Conservation (phyloP, 2,329 filamentous ascomycete genomes). For the Aspergillus felis region DNA sequence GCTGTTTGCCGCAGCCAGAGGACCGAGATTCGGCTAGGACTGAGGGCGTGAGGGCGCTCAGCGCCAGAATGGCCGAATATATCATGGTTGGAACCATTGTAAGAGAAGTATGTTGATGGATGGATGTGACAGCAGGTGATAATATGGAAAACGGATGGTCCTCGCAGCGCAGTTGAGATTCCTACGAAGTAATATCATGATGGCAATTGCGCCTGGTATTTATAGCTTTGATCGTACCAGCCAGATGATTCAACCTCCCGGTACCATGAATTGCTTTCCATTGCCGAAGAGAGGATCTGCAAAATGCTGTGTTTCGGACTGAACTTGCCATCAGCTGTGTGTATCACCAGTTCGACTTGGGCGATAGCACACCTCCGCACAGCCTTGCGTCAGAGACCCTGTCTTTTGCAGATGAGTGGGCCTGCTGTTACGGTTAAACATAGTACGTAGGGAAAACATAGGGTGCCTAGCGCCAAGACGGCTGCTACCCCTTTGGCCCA, state of each 20-base stretch:
- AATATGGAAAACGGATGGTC: neutral
- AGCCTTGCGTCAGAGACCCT: neutral
- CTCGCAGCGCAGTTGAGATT: neutral
- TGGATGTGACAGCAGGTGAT: neutral
- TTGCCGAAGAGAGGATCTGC: neutral
- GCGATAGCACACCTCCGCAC: neutral
- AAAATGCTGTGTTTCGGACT: neutral
- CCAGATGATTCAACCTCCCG: neutral
- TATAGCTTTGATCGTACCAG: neutral
- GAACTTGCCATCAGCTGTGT: neutral
- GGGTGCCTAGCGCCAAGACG: neutral
- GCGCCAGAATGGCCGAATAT: neutral
- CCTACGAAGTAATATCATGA: neutral
- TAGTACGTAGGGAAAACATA: neutral
- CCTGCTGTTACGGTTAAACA: neutral
- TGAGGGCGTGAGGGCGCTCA: neutral
- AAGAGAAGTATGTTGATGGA: neutral
- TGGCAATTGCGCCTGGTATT: neutral
- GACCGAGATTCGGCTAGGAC: neutral
- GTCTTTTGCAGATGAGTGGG: neutral
- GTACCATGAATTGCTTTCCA: neutral
- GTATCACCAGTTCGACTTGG: neutral
- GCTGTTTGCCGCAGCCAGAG: conserved; percentile 12
- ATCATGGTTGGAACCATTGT: neutral
- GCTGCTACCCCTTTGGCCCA: neutral